phyloP scores from a whole-genome alignment of 768 basidiomycete species.

The Stropharia rugosoannulata region DNA sequence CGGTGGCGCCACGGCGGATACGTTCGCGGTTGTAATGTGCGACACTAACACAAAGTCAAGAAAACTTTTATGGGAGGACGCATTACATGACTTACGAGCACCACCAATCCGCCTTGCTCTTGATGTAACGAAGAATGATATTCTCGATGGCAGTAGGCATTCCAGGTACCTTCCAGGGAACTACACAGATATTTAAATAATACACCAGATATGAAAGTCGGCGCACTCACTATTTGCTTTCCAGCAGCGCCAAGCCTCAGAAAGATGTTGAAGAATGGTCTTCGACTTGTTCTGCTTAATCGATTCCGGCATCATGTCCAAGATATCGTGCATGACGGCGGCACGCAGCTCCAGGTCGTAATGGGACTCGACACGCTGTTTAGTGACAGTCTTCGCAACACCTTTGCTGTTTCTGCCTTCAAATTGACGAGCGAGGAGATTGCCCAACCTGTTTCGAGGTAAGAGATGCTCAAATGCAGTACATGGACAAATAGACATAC shows the following conservation, averaged over 20 bases:
- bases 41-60: conserved; percentile 46
- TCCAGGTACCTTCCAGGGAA: conserved; percentile 99
- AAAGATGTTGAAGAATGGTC: conserved; percentile 96
- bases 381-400: conserved; percentile 96
- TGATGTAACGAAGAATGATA: conserved; percentile 98
- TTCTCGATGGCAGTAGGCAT: conserved; percentile 99
- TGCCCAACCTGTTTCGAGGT: conserved; percentile 65
- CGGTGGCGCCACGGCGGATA: conserved; percentile 94
- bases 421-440: conserved; percentile 96
- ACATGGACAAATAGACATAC: conserved; percentile 34
- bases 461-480: background rate
- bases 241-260: conserved; percentile 99
- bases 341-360: conserved; percentile 97
- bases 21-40: conserved; percentile 98
- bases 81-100: conserved; percentile 58
- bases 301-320: conserved; percentile 99
- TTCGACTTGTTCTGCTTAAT: conserved; percentile 99
- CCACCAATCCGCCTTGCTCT: conserved; percentile 99
- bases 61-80: background rate
- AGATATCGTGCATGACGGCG: conserved; percentile 99
- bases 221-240: conserved; percentile 76
- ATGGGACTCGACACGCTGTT: conserved; percentile 98
- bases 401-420: conserved; percentile 97
- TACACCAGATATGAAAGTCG: conserved; percentile 1
- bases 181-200: conserved; percentile 26